Percentiles rank a stretch among this genome's conserved stretches.
These are phyloP conservation scores for Phytophthora pini DNA, from an alignment of 352 stramenopile genomes.

Conservation along the genomic window DNA sequence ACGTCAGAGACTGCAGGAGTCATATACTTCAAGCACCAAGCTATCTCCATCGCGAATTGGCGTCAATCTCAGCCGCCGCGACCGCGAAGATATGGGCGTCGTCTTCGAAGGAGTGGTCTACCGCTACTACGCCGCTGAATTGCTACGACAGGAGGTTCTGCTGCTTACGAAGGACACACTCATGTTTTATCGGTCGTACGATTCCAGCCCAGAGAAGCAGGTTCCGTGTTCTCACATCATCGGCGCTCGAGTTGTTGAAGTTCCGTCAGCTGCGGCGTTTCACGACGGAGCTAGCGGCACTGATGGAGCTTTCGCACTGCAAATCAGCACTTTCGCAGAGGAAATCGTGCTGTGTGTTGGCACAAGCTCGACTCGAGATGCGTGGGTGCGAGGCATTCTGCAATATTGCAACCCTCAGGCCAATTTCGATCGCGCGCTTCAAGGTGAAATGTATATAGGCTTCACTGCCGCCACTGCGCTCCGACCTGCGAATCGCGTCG, in stretches of 20 bases:
- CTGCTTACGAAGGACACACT: slow-evolving; percentile 64
- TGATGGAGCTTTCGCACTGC: slow-evolving; percentile 56
- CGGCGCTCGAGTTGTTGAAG: slow-evolving; percentile 43
- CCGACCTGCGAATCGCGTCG: slow-evolving; percentile 55
- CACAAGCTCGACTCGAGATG: slow-evolving; percentile 61
- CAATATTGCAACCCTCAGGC: slow-evolving; percentile 57
- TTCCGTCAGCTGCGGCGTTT: slow-evolving; percentile 35
- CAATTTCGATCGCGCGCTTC: slow-evolving; percentile 53
- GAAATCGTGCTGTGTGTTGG: slow-evolving; percentile 79
- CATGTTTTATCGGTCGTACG: slow-evolving; percentile 76
- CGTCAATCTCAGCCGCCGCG: slow-evolving; percentile 68
- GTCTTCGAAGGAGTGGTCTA: slow-evolving; percentile 77
- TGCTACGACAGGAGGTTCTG: slow-evolving; percentile 81
- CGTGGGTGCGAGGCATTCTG: slow-evolving; percentile 68
- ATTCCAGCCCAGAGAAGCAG: slow-evolving; percentile 58
- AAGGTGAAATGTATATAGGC: slow-evolving; percentile 50
- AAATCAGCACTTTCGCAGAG: slow-evolving; percentile 78
- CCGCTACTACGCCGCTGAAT: slow-evolving; percentile 60
- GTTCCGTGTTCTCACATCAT: slow-evolving; percentile 58
- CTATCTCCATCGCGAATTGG: slow-evolving; percentile 64
- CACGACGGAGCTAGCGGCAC: slow-evolving; percentile 4
- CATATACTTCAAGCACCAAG: slow-evolving; percentile 43
- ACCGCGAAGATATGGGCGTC: slow-evolving; percentile 62
- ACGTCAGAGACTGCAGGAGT: slow-evolving; percentile 55
- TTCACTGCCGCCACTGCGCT: slow-evolving; percentile 45